phyloP scores from a whole-genome alignment of 805 yeast genomes.

The Metschnikowia henanensis region DNA sequence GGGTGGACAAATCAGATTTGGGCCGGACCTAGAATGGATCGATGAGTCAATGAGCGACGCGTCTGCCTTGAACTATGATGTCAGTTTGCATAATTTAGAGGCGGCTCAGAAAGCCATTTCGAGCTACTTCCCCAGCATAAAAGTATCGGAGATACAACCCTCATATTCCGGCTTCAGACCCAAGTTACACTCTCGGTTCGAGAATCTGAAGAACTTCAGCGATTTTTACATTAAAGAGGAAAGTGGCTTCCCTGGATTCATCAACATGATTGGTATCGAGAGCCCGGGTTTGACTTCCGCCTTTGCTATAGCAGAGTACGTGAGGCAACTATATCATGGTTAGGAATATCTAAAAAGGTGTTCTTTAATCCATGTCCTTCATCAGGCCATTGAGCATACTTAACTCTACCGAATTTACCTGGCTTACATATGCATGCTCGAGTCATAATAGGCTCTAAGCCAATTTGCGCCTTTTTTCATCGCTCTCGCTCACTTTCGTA shows the following conservation, averaged over 20 bases:
- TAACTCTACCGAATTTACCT: background rate
- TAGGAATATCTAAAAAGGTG: background rate
- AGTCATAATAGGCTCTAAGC: no score
- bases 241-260: slow-evolving; percentile 71
- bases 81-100: slow-evolving; percentile 47
- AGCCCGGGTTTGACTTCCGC: slow-evolving; percentile 88
- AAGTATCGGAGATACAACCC: slow-evolving; percentile 52
- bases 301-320: slow-evolving; percentile 81
- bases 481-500: slow-evolving; percentile 29
- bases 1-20: slow-evolving; percentile 78
- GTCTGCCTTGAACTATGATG: slow-evolving; percentile 44
- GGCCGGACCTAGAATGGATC: slow-evolving; percentile 89
- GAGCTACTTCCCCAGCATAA: slow-evolving; percentile 63
- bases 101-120: slow-evolving; percentile 59
- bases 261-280: slow-evolving; percentile 81
- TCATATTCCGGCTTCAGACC: slow-evolving; percentile 86
- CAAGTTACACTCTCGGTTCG: slow-evolving; percentile 53
- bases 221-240: slow-evolving; percentile 70
- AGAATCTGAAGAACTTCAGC: slow-evolving; percentile 45
- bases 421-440: no score
- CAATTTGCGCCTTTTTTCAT: slow-evolving; percentile 19
- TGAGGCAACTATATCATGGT: slow-evolving; percentile 32
- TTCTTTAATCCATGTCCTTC: no score
- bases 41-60: slow-evolving; percentile 30
- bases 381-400: no score